Base-by-base conservation (phyloP, 139 green algal genomes). In the Yamagishiella unicocca region DNA sequence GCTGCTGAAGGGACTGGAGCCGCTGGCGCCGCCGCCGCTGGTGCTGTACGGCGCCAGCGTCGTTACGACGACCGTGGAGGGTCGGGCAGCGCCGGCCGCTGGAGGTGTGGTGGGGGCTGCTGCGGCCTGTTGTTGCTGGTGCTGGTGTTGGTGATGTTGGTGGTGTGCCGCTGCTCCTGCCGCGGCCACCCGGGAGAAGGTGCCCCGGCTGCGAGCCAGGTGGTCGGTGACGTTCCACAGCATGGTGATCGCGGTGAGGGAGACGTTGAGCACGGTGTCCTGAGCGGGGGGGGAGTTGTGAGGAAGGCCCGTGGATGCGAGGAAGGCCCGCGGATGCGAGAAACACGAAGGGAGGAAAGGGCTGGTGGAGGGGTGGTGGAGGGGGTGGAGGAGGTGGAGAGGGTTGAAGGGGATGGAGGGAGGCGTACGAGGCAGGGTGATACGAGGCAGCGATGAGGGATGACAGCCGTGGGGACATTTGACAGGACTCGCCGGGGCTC, bases 161-260 rank as follows among this genome's bases (percentile, higher is more conserved):
- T 21, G 64, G 71, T 81, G 73, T 6, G 64, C 45, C 12, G 76
- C 38, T 37, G 55, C 58, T 14, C 17, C 29, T 29, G 45, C 50
- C 1, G 73, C 73, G 21, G 61, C 61, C 22, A 31, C 35, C 67
- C 77, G 46, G n/a, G 87, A 78, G 38, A 77, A 58, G 4, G 87
- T 84, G 37, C 87, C 66, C 22, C 70, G 31, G 37, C 46, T 62
- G 40, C 88, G 94, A 1, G 90, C 93, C 8, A 98, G 90, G 73
- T 95, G 78, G 86, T 99, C 97, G 29, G 94, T 94, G 6, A 93
- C 94, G 83, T 96, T 98, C 97, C 97, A 99, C 2, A 99, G 93
- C 72, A 98, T 90, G 67, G 93, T 95, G 74, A 99, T 95, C 37
- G 97, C 92, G 19, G 97, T 97, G 9, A 99, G 93, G 61, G 89